These are phyloP conservation scores for Grosmannia serpens DNA, from an alignment of 2,329 filamentous ascomycete species.

Conservation along the genomic window DNA sequence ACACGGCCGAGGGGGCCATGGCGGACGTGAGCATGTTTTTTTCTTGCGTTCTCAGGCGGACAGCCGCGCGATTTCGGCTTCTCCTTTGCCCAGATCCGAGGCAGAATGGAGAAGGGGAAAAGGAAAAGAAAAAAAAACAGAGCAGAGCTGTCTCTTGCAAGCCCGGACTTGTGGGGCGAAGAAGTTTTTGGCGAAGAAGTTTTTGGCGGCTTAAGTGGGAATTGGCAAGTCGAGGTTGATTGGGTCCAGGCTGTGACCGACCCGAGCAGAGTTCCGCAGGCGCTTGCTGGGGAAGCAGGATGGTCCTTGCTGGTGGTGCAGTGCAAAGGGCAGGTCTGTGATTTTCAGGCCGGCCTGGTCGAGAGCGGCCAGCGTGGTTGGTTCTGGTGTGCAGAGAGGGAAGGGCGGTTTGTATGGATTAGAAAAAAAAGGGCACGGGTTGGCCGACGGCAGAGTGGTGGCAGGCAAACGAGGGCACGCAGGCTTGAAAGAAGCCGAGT, in stretches of 20 bases:
- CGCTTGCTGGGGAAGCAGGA: constrained; percentile 10
- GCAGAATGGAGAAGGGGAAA: background rate
- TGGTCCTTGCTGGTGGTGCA: background rate
- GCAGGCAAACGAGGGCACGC: too few relatives aligned
- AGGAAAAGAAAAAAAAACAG: background rate
- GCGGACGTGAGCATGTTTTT: constrained; percentile 7
- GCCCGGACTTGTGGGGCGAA: constrained; percentile 9
- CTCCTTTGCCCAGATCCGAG: background rate
- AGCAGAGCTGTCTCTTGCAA: background rate
- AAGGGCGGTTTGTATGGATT: too few relatives aligned
- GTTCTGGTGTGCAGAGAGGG: background rate
- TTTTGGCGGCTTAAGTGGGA: constrained; percentile 8
- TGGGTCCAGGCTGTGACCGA: constrained; percentile 14
- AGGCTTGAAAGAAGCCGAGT: too few relatives aligned
- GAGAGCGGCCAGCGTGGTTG: background rate
- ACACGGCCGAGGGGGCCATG: constrained; percentile 19
- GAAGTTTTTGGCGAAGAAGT: constrained; percentile 3
- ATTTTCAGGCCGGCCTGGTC: background rate
- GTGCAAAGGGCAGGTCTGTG: background rate
- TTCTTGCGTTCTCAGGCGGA: background rate
- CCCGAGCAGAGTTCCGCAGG: constrained; percentile 3
- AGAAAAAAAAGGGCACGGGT: too few relatives aligned
- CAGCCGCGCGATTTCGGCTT: background rate
- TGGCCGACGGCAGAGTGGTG: too few relatives aligned
- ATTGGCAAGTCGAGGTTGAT: constrained; percentile 16